Percentiles rank a stretch among this genome's conserved stretches.
Evolutionary conservation across 768 basidiomycete genomes (phyloP).

Genomic region (Hericium erinaceus): DNA sequence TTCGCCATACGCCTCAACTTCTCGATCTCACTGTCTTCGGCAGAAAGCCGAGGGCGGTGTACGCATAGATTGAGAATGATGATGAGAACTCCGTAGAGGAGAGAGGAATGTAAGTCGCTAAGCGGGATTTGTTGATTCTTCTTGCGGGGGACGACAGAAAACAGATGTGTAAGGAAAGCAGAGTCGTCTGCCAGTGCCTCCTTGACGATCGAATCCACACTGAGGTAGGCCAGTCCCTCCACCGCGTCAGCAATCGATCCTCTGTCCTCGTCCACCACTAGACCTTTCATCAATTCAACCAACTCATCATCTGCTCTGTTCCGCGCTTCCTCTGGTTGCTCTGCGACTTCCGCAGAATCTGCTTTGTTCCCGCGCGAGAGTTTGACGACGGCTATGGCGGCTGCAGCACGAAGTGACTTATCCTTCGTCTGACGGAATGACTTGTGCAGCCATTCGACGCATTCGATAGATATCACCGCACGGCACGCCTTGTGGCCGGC

Average conservation of each 20-base stretch:
- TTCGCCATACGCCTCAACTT: conserved; percentile 72
- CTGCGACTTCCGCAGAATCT: conserved; percentile 31
- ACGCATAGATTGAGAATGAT: conserved; percentile 69
- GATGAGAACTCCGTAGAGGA: conserved; percentile 70
- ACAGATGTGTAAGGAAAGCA: conserved; percentile 41
- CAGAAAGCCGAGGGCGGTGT: conserved; percentile 60
- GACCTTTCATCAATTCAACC: conserved; percentile 22
- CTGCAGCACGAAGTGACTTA: conserved; percentile 42
- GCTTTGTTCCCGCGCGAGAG: conserved; percentile 46
- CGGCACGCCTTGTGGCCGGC: conserved; percentile 68
- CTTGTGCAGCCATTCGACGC: conserved; percentile 57
- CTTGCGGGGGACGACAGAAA: conserved; percentile 17
- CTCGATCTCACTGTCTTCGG: conserved; percentile 77
- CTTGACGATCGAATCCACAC: conserved; percentile 48
- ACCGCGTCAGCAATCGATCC: conserved; percentile 50
- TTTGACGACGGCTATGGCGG: conserved; percentile 74
- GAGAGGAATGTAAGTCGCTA: conserved; percentile 33
- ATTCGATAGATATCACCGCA: conserved; percentile 44
- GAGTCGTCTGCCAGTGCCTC: conserved; percentile 44
- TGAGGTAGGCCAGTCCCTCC: conserved; percentile 80
- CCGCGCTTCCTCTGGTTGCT: conserved; percentile 3
- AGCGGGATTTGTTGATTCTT: conserved; percentile 8
- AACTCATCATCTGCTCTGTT: background rate
- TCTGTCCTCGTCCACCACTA: conserved; percentile 4
- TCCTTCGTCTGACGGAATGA: conserved; percentile 42